Evolutionary conservation across 352 stramenopile genomes (phyloP).

Genomic region (Phytopythium helicoides): DNA sequence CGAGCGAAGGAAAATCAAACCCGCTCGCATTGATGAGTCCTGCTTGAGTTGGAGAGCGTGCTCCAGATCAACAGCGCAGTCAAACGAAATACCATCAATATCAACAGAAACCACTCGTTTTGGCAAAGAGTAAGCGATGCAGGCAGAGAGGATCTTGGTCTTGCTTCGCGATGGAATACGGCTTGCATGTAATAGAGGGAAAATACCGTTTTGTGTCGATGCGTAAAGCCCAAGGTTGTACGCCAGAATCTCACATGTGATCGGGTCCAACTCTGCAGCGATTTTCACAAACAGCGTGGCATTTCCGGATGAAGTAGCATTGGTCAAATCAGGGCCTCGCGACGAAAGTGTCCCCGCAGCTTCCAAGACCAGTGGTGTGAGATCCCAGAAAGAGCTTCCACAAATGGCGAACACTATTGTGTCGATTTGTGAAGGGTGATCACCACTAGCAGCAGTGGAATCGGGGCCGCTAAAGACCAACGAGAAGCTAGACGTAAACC

Average conservation of each 20-base stretch:
- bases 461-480: conserved; percentile 14
- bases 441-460: conserved; percentile 2
- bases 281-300: conserved; percentile 45
- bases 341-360: conserved; percentile 6
- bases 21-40: conserved; percentile 27
- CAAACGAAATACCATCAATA: conserved; percentile 35
- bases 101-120: conserved; percentile 38
- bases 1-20: conserved; percentile 58
- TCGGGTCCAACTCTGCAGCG: conserved; percentile 13
- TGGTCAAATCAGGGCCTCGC: too few relatives aligned
- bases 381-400: conserved; percentile 69
- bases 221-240: conserved; percentile 47
- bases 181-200: conserved; percentile 31
- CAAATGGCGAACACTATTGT: conserved; percentile 60
- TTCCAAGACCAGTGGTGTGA: conserved; percentile 52
- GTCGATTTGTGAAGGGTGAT: not conserved
- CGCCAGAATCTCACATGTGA: conserved; percentile 12
- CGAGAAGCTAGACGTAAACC: conserved; percentile 51
- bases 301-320: conserved; percentile 12
- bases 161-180: conserved; percentile 22
- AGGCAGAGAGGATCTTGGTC: conserved; percentile 16
- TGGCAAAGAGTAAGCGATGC: conserved; percentile 45
- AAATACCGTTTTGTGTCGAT: conserved; percentile 33
- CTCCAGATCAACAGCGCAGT: conserved; percentile 54
- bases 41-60: conserved; percentile 37